Conservation (phyloP, 208 protist species). For the Kentomonas sorsogonicus region DNA sequence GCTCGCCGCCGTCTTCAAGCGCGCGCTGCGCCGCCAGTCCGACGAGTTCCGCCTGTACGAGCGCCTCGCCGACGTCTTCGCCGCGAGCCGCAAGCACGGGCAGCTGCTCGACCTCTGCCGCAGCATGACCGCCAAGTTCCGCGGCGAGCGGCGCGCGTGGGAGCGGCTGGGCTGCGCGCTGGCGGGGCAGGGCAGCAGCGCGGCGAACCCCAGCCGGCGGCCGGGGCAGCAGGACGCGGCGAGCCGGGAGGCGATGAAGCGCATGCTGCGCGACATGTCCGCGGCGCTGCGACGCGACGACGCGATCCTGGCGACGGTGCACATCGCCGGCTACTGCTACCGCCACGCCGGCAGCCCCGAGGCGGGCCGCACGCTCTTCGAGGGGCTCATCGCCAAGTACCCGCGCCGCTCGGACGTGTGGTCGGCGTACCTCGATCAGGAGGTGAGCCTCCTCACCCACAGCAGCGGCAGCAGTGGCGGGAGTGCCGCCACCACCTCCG, state of each 20-base stretch:
- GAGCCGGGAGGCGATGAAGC: constrained; percentile 85
- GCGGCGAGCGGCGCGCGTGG: constrained; percentile 61
- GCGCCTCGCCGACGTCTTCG: constrained; percentile 83
- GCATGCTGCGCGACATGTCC: constrained; percentile 78
- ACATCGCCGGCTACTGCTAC: constrained; percentile 83
- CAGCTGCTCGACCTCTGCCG: constrained; percentile 82
- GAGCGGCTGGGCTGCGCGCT: constrained; percentile 74
- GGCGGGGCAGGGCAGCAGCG: constrained; percentile 70
- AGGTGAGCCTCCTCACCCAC: constrained; percentile 62
- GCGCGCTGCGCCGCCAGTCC: constrained; percentile 62
- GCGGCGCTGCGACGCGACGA: constrained; percentile 52
- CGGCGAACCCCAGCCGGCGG: no score
- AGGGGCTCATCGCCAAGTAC: constrained; percentile 78
- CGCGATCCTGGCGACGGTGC: constrained; percentile 50
- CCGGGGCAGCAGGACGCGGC: no score
- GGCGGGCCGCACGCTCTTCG: constrained; percentile 84
- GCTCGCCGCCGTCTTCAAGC: constrained; percentile 79
- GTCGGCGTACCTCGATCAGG: constrained; percentile 87
- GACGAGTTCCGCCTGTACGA: constrained; percentile 66
- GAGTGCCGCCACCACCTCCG: constrained; percentile 33
- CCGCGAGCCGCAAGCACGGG: constrained; percentile 59
- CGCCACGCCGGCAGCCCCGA: constrained; percentile 74
- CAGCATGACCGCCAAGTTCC: constrained; percentile 80
- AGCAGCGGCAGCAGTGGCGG: no score
- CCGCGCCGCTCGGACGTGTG: constrained; percentile 89